Percentiles rank a stretch among this genome's conserved stretches.
Conservation (phyloP, 495 filamentous ascomycete species). For the Aspergillus coremiiformis region DNA sequence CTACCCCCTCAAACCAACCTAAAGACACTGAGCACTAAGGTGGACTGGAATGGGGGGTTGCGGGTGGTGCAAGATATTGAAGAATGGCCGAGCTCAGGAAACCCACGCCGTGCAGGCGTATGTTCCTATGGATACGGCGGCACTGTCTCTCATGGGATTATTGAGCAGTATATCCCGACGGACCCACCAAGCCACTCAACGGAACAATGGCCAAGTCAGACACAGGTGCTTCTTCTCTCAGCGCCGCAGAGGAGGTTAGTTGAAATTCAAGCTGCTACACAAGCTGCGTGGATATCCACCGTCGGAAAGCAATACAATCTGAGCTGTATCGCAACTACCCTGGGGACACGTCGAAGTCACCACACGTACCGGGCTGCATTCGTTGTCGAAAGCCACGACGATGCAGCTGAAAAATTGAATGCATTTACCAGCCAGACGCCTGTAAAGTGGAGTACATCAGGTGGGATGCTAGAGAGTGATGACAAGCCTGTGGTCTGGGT, state of each 20-base stretch:
- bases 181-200: not conserved
- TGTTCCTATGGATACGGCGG: slow-evolving; percentile 1
- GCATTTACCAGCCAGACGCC: not conserved
- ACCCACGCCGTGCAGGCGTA: not conserved
- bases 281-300: not conserved
- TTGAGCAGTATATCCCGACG: not conserved
- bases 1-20: slow-evolving; percentile 30
- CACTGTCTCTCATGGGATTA: not conserved
- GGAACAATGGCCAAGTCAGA: not conserved
- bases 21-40: slow-evolving; percentile 27
- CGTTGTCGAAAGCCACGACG: slow-evolving; percentile 13
- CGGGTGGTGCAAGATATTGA: slow-evolving; percentile 8
- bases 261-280: slow-evolving; percentile 6
- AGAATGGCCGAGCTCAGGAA: slow-evolving; percentile 13
- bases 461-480: not conserved
- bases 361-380: slow-evolving; percentile 25
- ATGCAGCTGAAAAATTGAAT: slow-evolving; percentile 8
- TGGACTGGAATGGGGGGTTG: slow-evolving; percentile 1
- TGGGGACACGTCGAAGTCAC: slow-evolving; percentile 20
- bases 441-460: not conserved
- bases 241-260: slow-evolving; percentile 28
- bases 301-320: slow-evolving; percentile 6
- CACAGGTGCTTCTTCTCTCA: slow-evolving; percentile 20
- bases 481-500: not conserved
- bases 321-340: slow-evolving; percentile 12